These are phyloP conservation scores for Grifola frondosa DNA, from an alignment of 1,284 basidiomycete genomes.

Conservation along the genomic window DNA sequence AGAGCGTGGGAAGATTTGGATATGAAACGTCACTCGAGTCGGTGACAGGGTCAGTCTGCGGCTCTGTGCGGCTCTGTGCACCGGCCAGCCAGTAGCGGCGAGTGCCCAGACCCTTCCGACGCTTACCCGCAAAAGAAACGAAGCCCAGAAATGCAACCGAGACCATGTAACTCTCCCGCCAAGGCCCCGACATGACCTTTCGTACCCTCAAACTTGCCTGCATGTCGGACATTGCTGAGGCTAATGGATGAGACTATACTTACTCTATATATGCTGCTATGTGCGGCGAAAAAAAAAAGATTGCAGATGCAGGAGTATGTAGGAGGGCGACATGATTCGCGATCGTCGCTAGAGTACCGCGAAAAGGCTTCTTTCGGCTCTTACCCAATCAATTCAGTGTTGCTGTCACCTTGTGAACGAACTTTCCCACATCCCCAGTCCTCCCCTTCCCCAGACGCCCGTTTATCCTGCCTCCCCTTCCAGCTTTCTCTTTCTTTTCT, in stretches of 20 bases:
- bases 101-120: slow-evolving; percentile 24
- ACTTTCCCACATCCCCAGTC: slow-evolving; percentile 20
- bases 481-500: no score
- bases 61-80: no score
- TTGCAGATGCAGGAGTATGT: slow-evolving; percentile 19
- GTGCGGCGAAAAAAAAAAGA: no score
- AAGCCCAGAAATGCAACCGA: slow-evolving; percentile 21
- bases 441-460: slow-evolving; percentile 9
- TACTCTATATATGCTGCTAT: no score
- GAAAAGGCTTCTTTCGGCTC: slow-evolving; percentile 24
- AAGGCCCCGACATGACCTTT: slow-evolving; percentile 1
- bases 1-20: no score
- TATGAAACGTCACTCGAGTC: no score
- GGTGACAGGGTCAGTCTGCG: neutral
- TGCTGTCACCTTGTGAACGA: slow-evolving; percentile 27
- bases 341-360: slow-evolving; percentile 29
- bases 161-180: slow-evolving; percentile 11
- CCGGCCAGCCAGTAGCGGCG: no score
- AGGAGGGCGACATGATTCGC: slow-evolving; percentile 27
- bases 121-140: slow-evolving; percentile 26
- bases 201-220: no score
- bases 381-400: slow-evolving; percentile 20
- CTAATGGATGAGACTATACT: no score
- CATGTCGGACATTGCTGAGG: no score
- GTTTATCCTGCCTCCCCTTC: no score